Evolutionary conservation across 2,329 filamentous ascomycete species (phyloP), one percentile per base, ranked within the genome.

Genomic region (Nannizziopsis arthrosporioides): DNA sequence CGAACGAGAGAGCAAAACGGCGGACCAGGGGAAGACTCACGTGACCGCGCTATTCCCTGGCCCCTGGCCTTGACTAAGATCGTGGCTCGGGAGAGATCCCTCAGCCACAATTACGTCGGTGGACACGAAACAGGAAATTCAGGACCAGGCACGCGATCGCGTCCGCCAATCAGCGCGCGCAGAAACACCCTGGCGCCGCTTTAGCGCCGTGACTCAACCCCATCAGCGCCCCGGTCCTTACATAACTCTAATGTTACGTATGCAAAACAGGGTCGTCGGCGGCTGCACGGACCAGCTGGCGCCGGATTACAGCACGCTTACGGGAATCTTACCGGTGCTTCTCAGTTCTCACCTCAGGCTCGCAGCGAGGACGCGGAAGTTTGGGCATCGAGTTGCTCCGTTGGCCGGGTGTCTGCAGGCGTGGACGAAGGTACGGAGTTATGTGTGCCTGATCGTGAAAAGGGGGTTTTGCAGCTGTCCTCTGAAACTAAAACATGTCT

Each of bases 41-140:
- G 35, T 37, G 35, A 37, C 17, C 35, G 10, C 2, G 2, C 12
- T 17, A 17, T 37, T 17, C 17, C 35, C 35, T 9, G 35, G 12
- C 12, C n/a, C 7, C 14, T 37, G 17, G 15, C 9, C n/a, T 19
- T 31, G 42, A 45, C 18, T 45, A 18, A 46, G 15, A 27, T 11
- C 10, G 17, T 18, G 36, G 44, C 22, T 11, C 19, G 19, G n/a
- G 45, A 41, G 30, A 32, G 36, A 36, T 37, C 38, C 34, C 41
- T 42, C 45, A 47, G 45, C 45, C 45, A 47, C 45, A 17, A 47
- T 47, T 47, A 37, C 45, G 45, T 47, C 45, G 34, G 45, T 47
- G 45, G 45, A 42, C 19, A 15, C 15, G 7, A 42, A 47, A 42
- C 19, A 19, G 30, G 30, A 47, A 37, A 42, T 47, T 47, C 37